Evolutionary conservation across 768 basidiomycete genomes (phyloP), one percentile per base, ranked within the genome.

Genomic region (Suillus clintonianus): DNA sequence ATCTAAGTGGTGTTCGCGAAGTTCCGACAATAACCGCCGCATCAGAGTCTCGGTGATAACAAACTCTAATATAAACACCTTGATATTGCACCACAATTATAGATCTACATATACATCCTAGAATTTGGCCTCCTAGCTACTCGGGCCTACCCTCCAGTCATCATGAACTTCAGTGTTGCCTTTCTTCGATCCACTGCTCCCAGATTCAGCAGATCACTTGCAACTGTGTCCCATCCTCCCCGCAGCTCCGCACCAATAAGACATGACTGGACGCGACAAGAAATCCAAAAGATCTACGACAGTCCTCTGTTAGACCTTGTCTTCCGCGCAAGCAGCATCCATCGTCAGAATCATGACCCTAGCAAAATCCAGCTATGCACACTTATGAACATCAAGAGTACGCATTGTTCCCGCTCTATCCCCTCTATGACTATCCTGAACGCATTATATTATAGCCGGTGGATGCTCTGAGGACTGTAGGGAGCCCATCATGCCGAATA

Each of bases 381-480:
- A 5, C 83, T 99, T 36, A 95, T 99, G 91, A 99, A 99, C 75
- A 99, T 99, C 78, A 99, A 99, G 79, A 95, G 95, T 93, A 76
- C 68, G 90, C 83, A 63, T 41, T n/a, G 64, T 55, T 50, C 55
- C 61, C 70, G 62, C 68, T 69, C 60, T 75, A 73, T 73, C 68
- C 69, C 65, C 72, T 55, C 54, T 19, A 30, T 57, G 14, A 39
- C 41, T 43, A 7, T 53, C 48, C 63, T 65, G 15, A 70, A 64
- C 55, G 60, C 55, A 60, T 57, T 65, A 34, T 22, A 60, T 54
- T 42, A 34, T 71, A 96, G 95, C 93, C 68, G 97, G 97, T 39
- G 97, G 97, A 62, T 99, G 97, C 72, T 85, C 89, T 51, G 97
- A 99, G 79, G 95, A 99, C 72, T 99, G 97, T 93, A 75, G 71